A percentile compares a stretch with the other conserved stretches of the same genome.
Conservation (phyloP, 2,329 filamentous ascomycete genomes). For the Diaporthe humulicola region DNA sequence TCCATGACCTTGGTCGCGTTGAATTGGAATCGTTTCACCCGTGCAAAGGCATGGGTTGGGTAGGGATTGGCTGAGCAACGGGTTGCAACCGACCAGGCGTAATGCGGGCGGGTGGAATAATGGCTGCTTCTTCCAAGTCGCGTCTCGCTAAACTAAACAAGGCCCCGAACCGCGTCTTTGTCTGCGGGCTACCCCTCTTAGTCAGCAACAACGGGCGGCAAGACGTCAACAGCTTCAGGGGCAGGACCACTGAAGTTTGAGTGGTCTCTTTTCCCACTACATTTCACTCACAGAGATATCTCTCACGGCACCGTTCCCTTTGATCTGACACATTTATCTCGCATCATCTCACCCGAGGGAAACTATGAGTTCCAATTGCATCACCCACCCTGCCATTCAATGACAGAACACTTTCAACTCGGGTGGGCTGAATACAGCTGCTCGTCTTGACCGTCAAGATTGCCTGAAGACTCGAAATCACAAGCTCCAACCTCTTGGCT, state of each 20-base stretch:
- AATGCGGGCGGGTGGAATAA: neutral
- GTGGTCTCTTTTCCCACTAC: no score
- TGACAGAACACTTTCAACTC: neutral
- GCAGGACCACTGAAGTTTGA: neutral
- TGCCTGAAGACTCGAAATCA: neutral
- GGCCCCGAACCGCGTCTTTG: conserved; percentile 29
- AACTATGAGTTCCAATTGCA: no score
- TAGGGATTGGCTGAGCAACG: conserved; percentile 8
- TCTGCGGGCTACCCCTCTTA: neutral
- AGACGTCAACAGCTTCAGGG: conserved; percentile 9
- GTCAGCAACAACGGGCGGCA: conserved; percentile 2
- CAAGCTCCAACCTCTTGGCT: neutral
- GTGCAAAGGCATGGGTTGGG: conserved; percentile 8
- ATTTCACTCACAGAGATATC: neutral
- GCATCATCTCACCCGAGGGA: no score
- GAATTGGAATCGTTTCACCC: conserved; percentile 20
- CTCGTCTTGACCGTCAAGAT: neutral
- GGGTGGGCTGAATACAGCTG: neutral
- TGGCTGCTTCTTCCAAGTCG: conserved; percentile 23
- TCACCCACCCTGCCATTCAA: neutral
- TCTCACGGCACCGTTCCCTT: neutral
- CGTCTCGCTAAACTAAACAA: conserved; percentile 25
- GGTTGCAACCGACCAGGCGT: neutral
- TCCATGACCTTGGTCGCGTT: conserved; percentile 42
- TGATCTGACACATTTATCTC: neutral